These are phyloP conservation scores for Hypoxylon perforatum DNA, from an alignment of 495 filamentous ascomycete species.

Conservation along the genomic window DNA sequence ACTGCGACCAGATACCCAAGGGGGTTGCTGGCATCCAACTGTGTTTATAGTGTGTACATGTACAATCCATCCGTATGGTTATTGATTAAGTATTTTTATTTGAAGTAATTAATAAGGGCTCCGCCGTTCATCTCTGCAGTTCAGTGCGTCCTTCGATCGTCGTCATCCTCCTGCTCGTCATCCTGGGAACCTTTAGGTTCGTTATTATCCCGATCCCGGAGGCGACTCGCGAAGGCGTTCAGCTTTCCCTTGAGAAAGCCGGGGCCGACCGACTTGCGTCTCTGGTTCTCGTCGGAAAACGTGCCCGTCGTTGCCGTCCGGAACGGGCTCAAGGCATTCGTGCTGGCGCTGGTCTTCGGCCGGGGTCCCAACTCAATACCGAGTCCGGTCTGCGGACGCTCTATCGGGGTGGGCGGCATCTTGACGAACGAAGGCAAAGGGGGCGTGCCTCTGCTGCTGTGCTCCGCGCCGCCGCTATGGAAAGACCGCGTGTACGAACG, in stretches of 20 bases:
- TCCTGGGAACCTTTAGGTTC: slow-evolving; percentile 31
- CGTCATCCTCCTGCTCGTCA: slow-evolving; percentile 30
- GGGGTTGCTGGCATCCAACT: slow-evolving; percentile 15
- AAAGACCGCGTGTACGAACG: slow-evolving; percentile 48
- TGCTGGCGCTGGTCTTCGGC: slow-evolving; percentile 43
- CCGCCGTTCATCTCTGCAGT: not conserved
- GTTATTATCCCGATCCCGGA: slow-evolving; percentile 49
- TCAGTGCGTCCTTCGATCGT: slow-evolving; percentile 22
- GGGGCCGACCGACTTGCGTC: slow-evolving; percentile 35
- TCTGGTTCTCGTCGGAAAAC: slow-evolving; percentile 32
- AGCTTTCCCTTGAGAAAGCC: slow-evolving; percentile 55
- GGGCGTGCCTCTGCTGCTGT: slow-evolving; percentile 27
- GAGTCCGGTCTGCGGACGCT: slow-evolving; percentile 46
- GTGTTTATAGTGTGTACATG: slow-evolving; percentile 8
- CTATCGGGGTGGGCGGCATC: slow-evolving; percentile 54
- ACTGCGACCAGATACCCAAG: slow-evolving; percentile 23
- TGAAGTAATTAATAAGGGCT: slow-evolving; percentile 1
- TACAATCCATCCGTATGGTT: slow-evolving; percentile 7
- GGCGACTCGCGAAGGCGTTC: slow-evolving; percentile 49
- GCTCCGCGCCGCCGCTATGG: slow-evolving; percentile 17
- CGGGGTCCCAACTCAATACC: slow-evolving; percentile 37
- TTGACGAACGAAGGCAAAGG: slow-evolving; percentile 51
- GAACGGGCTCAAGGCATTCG: slow-evolving; percentile 33
- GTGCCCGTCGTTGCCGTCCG: slow-evolving; percentile 28
- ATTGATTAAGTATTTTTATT: slow-evolving; percentile 1